phyloP scores from a whole-genome alignment of 495 filamentous ascomycete species.

The Staphylotrichum tortipilum region DNA sequence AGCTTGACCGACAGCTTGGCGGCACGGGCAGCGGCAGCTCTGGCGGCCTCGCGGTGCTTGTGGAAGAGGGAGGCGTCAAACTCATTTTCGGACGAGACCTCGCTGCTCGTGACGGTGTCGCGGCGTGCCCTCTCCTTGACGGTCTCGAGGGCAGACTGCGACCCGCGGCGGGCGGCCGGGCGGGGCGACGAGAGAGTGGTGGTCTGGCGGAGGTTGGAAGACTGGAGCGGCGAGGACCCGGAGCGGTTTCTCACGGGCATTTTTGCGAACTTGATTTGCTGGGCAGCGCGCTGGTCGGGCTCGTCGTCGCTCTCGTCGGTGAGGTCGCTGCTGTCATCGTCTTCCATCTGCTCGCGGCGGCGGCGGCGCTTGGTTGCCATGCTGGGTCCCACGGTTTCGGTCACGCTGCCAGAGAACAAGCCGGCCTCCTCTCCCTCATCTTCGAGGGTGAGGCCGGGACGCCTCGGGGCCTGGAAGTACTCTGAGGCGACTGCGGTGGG shows the following conservation, averaged over 20 bases:
- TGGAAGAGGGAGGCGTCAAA: conserved; percentile 60
- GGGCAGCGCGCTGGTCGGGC: conserved; percentile 53
- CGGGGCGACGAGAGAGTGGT: conserved; percentile 28
- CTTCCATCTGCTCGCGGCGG: conserved; percentile 71
- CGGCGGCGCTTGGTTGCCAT: conserved; percentile 47
- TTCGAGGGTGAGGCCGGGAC: conserved; percentile 47
- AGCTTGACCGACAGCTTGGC: conserved; percentile 39
- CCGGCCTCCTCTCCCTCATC: conserved; percentile 77
- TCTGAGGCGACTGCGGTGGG: conserved; percentile 83
- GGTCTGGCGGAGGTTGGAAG: conserved; percentile 42
- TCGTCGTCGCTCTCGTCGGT: conserved; percentile 96
- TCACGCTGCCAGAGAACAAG: conserved; percentile 64
- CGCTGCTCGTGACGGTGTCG: conserved; percentile 86
- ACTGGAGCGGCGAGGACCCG: conserved; percentile 77
- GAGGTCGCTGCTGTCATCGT: conserved; percentile 93
- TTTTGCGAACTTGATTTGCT: conserved; percentile 91
- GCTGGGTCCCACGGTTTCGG: conserved; percentile 64
- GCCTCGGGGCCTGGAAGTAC: conserved; percentile 75
- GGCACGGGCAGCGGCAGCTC: conserved; percentile 24
- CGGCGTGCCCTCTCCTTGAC: conserved; percentile 66
- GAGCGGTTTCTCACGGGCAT: conserved; percentile 83
- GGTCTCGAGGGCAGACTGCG: conserved; percentile 64
- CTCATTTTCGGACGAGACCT: conserved; percentile 86
- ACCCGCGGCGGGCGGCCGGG: conserved; percentile 51
- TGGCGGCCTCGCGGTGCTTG: conserved; percentile 44